A percentile compares a stretch with the other conserved stretches of the same genome.
phyloP scores from a whole-genome alignment of 257 asterid species.

The Solanum chiquidenum region DNA sequence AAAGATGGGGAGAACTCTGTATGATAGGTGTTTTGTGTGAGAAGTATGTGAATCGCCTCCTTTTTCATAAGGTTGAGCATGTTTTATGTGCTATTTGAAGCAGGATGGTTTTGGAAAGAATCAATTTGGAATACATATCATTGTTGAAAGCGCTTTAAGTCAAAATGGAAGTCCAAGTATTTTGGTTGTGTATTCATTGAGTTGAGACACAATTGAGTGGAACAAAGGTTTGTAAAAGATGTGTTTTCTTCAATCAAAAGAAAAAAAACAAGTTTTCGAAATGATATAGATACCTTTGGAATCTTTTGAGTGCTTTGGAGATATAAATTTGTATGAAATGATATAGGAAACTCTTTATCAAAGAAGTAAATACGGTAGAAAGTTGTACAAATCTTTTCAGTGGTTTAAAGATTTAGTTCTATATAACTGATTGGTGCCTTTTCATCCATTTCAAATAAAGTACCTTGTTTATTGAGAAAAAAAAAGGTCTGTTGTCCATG shows the following conservation, averaged over 20 bases:
- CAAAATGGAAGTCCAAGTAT: not conserved
- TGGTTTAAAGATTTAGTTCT: not conserved
- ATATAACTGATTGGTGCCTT: not conserved
- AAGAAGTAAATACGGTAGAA: not conserved
- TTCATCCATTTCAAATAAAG: not conserved
- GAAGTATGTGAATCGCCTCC: not conserved
- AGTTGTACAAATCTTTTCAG: not conserved
- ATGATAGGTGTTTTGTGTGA: not conserved
- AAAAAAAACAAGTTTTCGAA: not conserved
- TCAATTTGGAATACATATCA: not conserved
- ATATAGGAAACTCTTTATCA: not conserved
- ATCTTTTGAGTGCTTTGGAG: not conserved
- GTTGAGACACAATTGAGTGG: not conserved
- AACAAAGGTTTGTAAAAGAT: not conserved
- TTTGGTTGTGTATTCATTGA: not conserved
- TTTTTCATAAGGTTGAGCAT: not conserved
- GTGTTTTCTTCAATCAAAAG: not conserved
- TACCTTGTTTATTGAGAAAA: not conserved
- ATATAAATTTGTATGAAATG: not conserved
- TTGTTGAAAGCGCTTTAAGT: not conserved
- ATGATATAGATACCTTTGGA: not conserved
- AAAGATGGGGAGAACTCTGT: not conserved
- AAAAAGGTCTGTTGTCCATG: not conserved
- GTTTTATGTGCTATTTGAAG: not conserved
- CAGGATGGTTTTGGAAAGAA: not conserved